Percentiles rank a stretch among this genome's conserved stretches.
These are phyloP conservation scores for Aspergillus cejpii DNA, from an alignment of 2,329 filamentous ascomycete genomes.

Conservation along the genomic window DNA sequence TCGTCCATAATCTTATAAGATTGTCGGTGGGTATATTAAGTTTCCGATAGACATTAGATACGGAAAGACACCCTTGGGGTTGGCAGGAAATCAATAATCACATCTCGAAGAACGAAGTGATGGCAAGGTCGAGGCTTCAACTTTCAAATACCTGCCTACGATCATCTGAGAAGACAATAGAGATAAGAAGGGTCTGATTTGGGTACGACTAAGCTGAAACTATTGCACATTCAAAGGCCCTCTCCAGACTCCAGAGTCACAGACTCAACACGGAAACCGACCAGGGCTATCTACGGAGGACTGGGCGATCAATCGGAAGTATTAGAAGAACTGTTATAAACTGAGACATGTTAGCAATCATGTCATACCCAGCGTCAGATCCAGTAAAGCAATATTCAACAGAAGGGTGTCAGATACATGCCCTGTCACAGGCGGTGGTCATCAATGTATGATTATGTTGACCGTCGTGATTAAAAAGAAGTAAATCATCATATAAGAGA, in stretches of 20 bases:
- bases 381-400: slow-evolving; percentile 1
- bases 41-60: not conserved
- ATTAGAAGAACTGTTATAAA: not conserved
- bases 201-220: slow-evolving; percentile 9
- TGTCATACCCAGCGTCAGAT: slow-evolving; percentile 11
- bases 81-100: not conserved
- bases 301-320: not conserved
- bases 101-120: not conserved
- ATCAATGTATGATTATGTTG: slow-evolving; percentile 75
- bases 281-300: no score
- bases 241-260: not conserved
- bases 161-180: no score
- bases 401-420: slow-evolving; percentile 36
- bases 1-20: not conserved
- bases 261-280: no score
- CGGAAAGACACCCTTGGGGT: not conserved
- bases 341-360: slow-evolving; percentile 12
- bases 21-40: not conserved
- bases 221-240: slow-evolving; percentile 14
- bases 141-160: not conserved
- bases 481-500: slow-evolving; percentile 59
- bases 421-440: slow-evolving; percentile 72
- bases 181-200: slow-evolving; percentile 3
- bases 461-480: slow-evolving; percentile 72
- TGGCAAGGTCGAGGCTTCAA: not conserved